These are phyloP conservation scores for Sicyos baderoa DNA, from an alignment of 306 rosid species.

Conservation along the genomic window DNA sequence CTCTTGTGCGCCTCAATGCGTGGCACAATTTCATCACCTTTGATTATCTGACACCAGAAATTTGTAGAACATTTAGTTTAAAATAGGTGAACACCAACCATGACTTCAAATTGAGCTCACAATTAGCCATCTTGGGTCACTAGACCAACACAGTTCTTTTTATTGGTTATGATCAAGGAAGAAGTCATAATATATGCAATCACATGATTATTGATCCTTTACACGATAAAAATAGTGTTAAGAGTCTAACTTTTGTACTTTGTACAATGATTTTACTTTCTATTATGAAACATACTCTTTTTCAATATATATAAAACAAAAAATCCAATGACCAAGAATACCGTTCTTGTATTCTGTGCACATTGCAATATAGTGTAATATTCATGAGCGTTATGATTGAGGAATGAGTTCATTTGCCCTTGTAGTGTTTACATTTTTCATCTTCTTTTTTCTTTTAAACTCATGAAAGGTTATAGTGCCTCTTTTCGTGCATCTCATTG, in stretches of 20 bases:
- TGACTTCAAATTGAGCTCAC: neutral
- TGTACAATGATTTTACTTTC: neutral
- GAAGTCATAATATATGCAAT: neutral
- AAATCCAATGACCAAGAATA: neutral
- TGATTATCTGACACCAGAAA: neutral
- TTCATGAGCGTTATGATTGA: neutral
- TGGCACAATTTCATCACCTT: neutral
- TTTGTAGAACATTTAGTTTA: neutral
- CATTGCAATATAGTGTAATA: neutral
- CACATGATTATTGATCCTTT: neutral
- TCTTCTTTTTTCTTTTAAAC: constrained; percentile 11
- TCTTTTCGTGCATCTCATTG: constrained; percentile 4
- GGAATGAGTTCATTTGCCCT: constrained; percentile 6
- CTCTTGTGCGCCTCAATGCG: neutral
- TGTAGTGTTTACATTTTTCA: constrained; percentile 16
- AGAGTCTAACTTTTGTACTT: neutral
- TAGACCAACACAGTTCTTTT: neutral
- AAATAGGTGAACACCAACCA: neutral
- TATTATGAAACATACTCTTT: neutral
- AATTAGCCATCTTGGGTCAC: neutral
- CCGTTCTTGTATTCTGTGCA: neutral
- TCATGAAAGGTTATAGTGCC: constrained; percentile 9
- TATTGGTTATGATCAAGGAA: neutral
- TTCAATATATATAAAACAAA: neutral
- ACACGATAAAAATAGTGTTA: neutral